Base-by-base conservation (phyloP, 306 rosid genomes). In the Prinsepia uniflora region DNA sequence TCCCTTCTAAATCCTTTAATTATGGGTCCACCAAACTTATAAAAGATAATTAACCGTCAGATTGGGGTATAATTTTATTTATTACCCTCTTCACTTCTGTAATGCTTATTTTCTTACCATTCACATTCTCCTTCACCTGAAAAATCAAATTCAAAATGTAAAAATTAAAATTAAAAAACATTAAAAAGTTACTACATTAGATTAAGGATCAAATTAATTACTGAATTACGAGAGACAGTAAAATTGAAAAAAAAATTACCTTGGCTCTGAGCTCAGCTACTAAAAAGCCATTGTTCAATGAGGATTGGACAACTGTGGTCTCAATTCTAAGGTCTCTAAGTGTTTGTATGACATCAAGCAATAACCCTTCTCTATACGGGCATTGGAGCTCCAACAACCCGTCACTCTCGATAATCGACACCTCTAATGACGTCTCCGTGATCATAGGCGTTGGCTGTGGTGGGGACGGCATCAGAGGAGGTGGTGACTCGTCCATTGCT, bases 1-100 rank as follows among this genome's bases (percentile, higher is more conserved):
- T 12, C 74, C 74, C 55, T 10, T 10, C 44, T 22, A 15, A 64
- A 64, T 45, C 10, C 49, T 11, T 43, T 9, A 10, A 20, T 22
- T 40, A 52, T 39, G 8, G 19, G 10, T 39, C 3, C 22, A 52
- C 19, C 10, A 41, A 57, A 20, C 42, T n/a, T 40, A 8, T 39
- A 6, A 34, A 17, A 1, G 18, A 49, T 1, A 40, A 40, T 73
- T 60, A 72, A 42, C 65, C 72, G n/a, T 82, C 88, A 55, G 19
- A 44, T 14, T 90, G 86, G 40, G 97, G 99, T 54, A 91, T 84
- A 49, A 94, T 79, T 73, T 87, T 90, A 45, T 87, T 84, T 46
- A 94, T 83, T 30, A 96, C 99, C 68, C 88, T 91, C 86, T 91
- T 94, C 74, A 91, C 99, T 76, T 91, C 96, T 72, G 92, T 88